phyloP scores from a whole-genome alignment of 2,329 filamentous ascomycete genomes.

The Pyrenophora teres region DNA sequence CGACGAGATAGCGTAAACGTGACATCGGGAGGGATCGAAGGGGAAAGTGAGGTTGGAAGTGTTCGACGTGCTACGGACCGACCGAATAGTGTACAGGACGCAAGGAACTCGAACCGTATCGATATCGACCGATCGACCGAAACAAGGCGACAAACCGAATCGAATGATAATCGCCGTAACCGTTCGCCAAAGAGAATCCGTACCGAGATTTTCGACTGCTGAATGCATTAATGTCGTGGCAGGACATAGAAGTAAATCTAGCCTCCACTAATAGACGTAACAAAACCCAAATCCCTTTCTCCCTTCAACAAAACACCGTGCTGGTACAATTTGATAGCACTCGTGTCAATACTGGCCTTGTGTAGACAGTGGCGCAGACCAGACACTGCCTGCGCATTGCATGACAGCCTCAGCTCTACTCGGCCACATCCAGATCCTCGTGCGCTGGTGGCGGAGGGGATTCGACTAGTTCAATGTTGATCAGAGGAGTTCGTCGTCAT shows the following conservation, averaged over 20 bases:
- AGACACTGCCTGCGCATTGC: slow-evolving; percentile 16
- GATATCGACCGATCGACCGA: slow-evolving; percentile 43
- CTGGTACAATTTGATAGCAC: slow-evolving; percentile 25
- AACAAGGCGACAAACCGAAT: slow-evolving; percentile 37
- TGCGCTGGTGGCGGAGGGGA: slow-evolving; percentile 76
- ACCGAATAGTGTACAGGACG: slow-evolving; percentile 46
- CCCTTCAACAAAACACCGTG: slow-evolving; percentile 30
- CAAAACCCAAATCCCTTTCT: slow-evolving; percentile 31
- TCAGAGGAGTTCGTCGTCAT: slow-evolving; percentile 30
- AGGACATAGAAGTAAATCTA: slow-evolving; percentile 29
- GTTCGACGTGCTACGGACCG: slow-evolving; percentile 43
- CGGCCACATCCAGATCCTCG: slow-evolving; percentile 95
- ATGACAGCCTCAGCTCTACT: slow-evolving; percentile 53
- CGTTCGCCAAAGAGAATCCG: slow-evolving; percentile 43
- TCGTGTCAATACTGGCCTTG: slow-evolving; percentile 22
- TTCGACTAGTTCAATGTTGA: slow-evolving; percentile 60
- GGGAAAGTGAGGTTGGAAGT: slow-evolving; percentile 22
- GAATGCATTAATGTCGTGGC: slow-evolving; percentile 43
- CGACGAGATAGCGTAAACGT: slow-evolving; percentile 10
- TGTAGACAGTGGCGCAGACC: slow-evolving; percentile 20
- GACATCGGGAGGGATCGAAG: slow-evolving; percentile 14
- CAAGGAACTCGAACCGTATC: slow-evolving; percentile 37
- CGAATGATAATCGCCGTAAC: slow-evolving; percentile 44
- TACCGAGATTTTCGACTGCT: slow-evolving; percentile 40
- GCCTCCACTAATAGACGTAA: slow-evolving; percentile 32